These are phyloP conservation scores for Tulasnella sp. DNA, from an alignment of 768 basidiomycete species.

Conservation along the genomic window DNA sequence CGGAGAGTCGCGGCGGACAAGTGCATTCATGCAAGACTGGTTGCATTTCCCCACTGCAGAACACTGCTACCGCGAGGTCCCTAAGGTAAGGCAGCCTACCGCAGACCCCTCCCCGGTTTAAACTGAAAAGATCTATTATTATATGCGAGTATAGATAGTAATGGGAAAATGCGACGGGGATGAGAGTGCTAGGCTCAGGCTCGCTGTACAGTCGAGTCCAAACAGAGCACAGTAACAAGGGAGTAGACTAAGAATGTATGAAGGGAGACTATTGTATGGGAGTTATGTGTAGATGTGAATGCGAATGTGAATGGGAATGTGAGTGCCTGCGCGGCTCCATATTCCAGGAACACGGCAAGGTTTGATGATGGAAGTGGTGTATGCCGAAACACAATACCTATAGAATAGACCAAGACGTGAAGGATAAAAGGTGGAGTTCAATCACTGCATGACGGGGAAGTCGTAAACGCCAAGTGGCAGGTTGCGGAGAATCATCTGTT, in stretches of 20 bases:
- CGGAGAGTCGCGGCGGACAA: too few species aligned
- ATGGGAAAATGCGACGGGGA: background rate
- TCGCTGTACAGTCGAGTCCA: background rate
- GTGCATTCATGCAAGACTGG: too few species aligned
- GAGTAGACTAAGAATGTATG: background rate
- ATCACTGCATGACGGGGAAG: background rate
- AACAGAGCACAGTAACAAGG: background rate
- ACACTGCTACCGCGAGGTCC: too few species aligned
- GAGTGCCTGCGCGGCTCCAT: background rate
- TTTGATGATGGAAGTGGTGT: background rate
- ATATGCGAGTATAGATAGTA: background rate
- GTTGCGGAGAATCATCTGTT: conserved; percentile 13
- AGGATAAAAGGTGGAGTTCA: background rate
- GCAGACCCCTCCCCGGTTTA: too few species aligned
- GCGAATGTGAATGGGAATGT: background rate
- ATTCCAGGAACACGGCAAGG: background rate
- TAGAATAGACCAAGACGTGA: background rate
- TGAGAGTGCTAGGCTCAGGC: background rate
- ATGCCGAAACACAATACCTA: background rate
- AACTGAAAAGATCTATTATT: too few species aligned
- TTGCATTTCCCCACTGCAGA: too few species aligned
- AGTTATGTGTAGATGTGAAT: background rate
- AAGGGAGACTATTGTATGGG: background rate
- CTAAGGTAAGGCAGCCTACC: too few species aligned
- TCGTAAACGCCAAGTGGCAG: background rate